Percentiles rank a stretch among this genome's conserved stretches.
These are phyloP conservation scores for Lipomyces starkeyi DNA, from an alignment of 805 yeast genomes.

Conservation along the genomic window DNA sequence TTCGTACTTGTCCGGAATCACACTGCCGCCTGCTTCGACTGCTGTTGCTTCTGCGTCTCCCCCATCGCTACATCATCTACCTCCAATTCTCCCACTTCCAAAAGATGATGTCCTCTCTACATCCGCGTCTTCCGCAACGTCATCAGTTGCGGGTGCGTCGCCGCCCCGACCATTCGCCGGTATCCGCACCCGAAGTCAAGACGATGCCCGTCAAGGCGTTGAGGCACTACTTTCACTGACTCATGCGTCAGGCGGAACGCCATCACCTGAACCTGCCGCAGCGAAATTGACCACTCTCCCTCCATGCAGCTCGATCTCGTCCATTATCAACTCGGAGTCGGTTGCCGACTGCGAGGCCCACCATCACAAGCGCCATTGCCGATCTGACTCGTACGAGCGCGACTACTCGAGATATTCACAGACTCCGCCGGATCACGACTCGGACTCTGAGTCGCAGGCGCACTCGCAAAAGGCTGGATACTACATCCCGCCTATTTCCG, in stretches of 20 bases:
- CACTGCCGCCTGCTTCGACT: slow-evolving; percentile 11
- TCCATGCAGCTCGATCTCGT: slow-evolving; percentile 5
- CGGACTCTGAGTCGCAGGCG: neutral
- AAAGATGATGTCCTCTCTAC: slow-evolving; percentile 1
- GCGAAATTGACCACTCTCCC: neutral
- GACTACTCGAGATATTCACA: neutral
- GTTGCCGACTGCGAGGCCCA: neutral
- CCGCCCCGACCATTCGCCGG: slow-evolving; percentile 16
- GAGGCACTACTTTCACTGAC: slow-evolving; percentile 33
- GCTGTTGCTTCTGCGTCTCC: neutral
- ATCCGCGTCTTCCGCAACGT: slow-evolving; percentile 3
- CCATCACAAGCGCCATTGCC: slow-evolving; percentile 1
- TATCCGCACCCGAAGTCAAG: slow-evolving; percentile 16
- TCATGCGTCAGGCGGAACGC: neutral
- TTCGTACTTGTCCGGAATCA: slow-evolving; percentile 8
- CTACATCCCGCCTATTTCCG: neutral
- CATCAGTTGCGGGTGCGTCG: slow-evolving; percentile 9
- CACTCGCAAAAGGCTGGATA: neutral
- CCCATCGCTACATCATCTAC: slow-evolving; percentile 15
- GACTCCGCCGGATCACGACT: neutral
- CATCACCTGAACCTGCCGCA: slow-evolving; percentile 11
- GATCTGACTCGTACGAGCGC: neutral
- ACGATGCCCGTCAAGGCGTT: slow-evolving; percentile 36
- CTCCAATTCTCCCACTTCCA: slow-evolving; percentile 20
- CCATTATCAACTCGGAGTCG: slow-evolving; percentile 13